These are phyloP conservation scores for Pichia sp. DNA, from an alignment of 1,139 yeast species.

Conservation along the genomic window DNA sequence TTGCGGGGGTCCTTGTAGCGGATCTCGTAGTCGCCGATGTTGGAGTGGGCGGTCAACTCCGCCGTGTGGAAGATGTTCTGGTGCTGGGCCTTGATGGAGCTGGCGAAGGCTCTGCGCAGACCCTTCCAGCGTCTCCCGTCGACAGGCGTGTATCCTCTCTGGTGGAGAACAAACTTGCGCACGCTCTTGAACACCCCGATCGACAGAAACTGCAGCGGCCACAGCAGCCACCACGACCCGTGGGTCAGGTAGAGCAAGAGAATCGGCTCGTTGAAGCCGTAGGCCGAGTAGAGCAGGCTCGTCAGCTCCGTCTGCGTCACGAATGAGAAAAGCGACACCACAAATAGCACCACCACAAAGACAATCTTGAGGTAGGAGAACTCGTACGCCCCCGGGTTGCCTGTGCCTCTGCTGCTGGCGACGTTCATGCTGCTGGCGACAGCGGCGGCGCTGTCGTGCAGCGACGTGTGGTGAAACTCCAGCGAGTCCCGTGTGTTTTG, in stretches of 20 bases:
- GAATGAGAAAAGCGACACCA: conserved; percentile 59
- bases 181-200: conserved; percentile 45
- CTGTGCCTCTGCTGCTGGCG: not conserved
- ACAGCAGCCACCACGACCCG: conserved; percentile 70
- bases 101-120: conserved; percentile 38
- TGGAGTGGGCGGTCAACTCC: conserved; percentile 30
- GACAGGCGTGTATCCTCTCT: conserved; percentile 32
- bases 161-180: conserved; percentile 35
- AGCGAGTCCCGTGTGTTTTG: not conserved
- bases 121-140: conserved; percentile 39
- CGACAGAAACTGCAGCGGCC: conserved; percentile 65
- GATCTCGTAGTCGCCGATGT: conserved; percentile 24
- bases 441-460: not conserved
- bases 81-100: conserved; percentile 41
- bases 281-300: conserved; percentile 56
- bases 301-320: conserved; percentile 80
- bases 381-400: conserved; percentile 12
- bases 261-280: conserved; percentile 65
- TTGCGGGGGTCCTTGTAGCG: conserved; percentile 23
- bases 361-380: conserved; percentile 40
- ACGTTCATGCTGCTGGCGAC: not conserved
- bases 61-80: conserved; percentile 34
- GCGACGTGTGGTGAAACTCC: not conserved
- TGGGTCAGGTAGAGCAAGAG: conserved; percentile 67
- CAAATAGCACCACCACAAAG: conserved; percentile 54